These are phyloP conservation scores for Dinochytrium kinnereticum DNA, from an alignment of 371 early-diverging fungal genomes.

Conservation along the genomic window DNA sequence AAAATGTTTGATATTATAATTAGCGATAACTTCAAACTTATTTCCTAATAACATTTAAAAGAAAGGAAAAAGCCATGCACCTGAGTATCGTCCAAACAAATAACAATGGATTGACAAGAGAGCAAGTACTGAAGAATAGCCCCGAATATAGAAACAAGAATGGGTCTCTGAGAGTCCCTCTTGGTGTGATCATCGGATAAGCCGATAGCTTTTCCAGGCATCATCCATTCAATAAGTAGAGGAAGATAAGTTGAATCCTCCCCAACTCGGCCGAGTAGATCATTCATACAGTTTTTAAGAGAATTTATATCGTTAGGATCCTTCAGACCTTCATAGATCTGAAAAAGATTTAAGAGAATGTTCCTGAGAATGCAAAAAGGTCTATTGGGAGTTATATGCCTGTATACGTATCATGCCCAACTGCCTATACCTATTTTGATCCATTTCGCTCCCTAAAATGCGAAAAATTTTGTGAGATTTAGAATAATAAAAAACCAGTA, in stretches of 20 bases:
- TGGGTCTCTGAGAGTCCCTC: not conserved
- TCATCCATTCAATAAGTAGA: not conserved
- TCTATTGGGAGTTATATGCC: too few species aligned
- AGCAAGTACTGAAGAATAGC: not conserved
- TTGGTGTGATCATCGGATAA: not conserved
- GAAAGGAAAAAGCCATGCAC: not conserved
- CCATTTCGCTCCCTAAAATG: too few species aligned
- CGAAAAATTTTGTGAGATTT: too few species aligned
- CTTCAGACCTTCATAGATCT: not conserved
- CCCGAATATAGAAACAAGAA: not conserved
- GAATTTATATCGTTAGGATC: not conserved
- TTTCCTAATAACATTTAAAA: not conserved
- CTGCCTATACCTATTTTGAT: too few species aligned
- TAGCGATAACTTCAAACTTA: too few species aligned
- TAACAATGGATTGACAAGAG: not conserved
- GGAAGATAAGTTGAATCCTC: not conserved
- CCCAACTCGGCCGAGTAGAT: not conserved
- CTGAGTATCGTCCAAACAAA: not conserved
- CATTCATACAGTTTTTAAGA: not conserved
- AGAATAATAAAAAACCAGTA: too few species aligned
- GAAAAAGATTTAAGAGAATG: not conserved
- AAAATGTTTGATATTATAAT: too few species aligned
- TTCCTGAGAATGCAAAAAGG: too few species aligned
- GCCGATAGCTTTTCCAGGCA: not conserved
- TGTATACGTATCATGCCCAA: too few species aligned